Base-by-base conservation (phyloP, 306 rosid genomes). In the Ormosia semicastrata region DNA sequence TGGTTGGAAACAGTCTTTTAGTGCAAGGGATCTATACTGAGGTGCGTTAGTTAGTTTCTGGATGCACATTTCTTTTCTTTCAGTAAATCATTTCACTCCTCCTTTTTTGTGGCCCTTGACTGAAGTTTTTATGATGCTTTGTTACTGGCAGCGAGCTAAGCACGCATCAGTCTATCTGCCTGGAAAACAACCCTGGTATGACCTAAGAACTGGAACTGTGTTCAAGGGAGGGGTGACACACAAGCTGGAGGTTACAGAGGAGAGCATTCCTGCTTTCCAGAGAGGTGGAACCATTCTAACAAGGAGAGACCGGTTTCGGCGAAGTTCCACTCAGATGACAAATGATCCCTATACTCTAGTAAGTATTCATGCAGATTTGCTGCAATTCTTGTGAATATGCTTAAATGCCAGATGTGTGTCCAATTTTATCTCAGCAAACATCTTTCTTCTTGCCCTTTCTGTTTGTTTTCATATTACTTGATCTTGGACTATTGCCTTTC, bases 311-410 rank as follows among this genome's bases (percentile, higher is more conserved):
- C 85, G 98, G n/a, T 87, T 88, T 66, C 94, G 99, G 66, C 91
- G 97, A 78, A 93, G 99, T 89, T 92, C 99, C 81, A 90, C 97
- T 12, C 99, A 91, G 88, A 95, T 93, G 99, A 81, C 73, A 17
- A 91, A 95, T 36, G 99, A 95, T 91, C 99, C 99, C 15, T 93
- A 81, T 79, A 93, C 97, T 70, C 90, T 95, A 96, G 99, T 95
- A 92, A 46, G 91, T 81, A 71, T 71, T 83, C 75, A 53, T 74
- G 47, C 65, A 63, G 15, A 82, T 49, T 37, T 81, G 52, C 74
- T 50, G 47, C 37, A 57, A 49, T 47, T 68, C 53, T 84, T 77
- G 46, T n/a, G 65, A 50, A 34, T 60, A 41, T 76, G 52, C 47
- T 64, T 40, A 50, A 63, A 49, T 43, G 54, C 65, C 12, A 9